Percentiles rank a stretch among this genome's conserved stretches.
phyloP scores from a whole-genome alignment of 2,329 filamentous ascomycete species.

The Pseudogymnoascus sp. region DNA sequence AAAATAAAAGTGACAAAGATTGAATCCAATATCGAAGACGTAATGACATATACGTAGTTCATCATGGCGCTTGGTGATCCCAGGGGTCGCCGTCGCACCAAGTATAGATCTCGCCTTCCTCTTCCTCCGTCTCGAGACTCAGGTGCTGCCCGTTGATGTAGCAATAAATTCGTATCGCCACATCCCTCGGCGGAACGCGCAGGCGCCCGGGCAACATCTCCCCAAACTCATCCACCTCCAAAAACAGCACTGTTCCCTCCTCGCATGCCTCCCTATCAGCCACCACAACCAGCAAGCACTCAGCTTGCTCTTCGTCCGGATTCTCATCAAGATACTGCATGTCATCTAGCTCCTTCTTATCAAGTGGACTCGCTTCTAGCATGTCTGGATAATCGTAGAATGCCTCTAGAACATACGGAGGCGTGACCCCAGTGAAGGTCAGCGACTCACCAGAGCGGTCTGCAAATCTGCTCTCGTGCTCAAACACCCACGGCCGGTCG shows the following conservation, averaged over 20 bases:
- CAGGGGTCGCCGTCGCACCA: not conserved
- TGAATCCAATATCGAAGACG: too few relatives aligned
- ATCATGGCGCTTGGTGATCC: not conserved
- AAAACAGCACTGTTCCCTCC: not conserved
- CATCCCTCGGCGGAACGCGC: not conserved
- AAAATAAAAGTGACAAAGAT: too few relatives aligned
- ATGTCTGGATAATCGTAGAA: not conserved
- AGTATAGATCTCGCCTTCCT: not conserved
- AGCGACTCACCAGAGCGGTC: not conserved
- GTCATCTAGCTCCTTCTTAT: not conserved
- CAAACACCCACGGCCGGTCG: not conserved
- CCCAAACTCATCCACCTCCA: not conserved
- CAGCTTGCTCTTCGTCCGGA: not conserved
- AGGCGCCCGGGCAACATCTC: not conserved
- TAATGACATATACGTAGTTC: too few relatives aligned
- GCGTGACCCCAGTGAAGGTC: not conserved
- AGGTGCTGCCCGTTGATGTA: not conserved
- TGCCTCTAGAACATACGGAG: not conserved
- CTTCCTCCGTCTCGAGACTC: not conserved
- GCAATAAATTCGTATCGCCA: not conserved
- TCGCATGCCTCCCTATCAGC: not conserved
- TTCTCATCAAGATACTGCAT: not conserved
- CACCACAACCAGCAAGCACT: not conserved
- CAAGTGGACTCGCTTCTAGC: not conserved
- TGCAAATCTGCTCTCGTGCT: not conserved